phyloP scores from a whole-genome alignment of 768 basidiomycete species.

The Multifurca ochricompacta region DNA sequence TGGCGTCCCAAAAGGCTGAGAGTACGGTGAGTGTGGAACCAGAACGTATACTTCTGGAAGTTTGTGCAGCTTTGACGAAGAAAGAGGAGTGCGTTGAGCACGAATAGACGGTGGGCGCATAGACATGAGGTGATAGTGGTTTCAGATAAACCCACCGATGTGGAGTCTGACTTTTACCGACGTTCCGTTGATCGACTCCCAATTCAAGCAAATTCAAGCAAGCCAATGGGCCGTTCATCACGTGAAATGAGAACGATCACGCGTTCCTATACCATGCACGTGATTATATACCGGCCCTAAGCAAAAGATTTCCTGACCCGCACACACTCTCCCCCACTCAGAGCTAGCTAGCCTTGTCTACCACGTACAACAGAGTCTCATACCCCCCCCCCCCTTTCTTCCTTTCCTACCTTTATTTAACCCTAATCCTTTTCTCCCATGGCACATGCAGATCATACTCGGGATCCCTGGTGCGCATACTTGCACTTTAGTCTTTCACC shows the following conservation, averaged over 20 bases:
- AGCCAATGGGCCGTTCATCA: neutral
- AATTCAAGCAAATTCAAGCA: constrained; percentile 1
- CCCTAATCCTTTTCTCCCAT: constrained; percentile 32
- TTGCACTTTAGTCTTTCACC: neutral
- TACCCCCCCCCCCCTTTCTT: no score
- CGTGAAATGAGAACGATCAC: neutral
- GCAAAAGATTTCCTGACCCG: neutral
- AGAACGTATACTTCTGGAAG: constrained; percentile 49
- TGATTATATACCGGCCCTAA: constrained; percentile 9
- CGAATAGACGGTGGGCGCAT: neutral
- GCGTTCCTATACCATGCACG: neutral
- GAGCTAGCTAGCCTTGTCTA: no score
- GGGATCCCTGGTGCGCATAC: constrained; percentile 75
- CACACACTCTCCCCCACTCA: neutral
- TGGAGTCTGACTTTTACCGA: neutral
- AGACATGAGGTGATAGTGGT: constrained; percentile 13
- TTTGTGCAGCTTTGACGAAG: constrained; percentile 27
- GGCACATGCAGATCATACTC: constrained; percentile 88
- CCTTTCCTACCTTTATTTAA: constrained; percentile 17
- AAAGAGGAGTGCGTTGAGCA: constrained; percentile 18
- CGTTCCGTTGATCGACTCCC: constrained; percentile 5
- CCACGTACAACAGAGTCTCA: neutral
- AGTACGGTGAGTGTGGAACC: constrained; percentile 43
- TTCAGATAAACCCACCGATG: neutral
- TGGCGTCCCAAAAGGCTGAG: constrained; percentile 11